phyloP scores from a whole-genome alignment of 163 green algal genomes.

The Chlamydomonas reinhardtii region DNA sequence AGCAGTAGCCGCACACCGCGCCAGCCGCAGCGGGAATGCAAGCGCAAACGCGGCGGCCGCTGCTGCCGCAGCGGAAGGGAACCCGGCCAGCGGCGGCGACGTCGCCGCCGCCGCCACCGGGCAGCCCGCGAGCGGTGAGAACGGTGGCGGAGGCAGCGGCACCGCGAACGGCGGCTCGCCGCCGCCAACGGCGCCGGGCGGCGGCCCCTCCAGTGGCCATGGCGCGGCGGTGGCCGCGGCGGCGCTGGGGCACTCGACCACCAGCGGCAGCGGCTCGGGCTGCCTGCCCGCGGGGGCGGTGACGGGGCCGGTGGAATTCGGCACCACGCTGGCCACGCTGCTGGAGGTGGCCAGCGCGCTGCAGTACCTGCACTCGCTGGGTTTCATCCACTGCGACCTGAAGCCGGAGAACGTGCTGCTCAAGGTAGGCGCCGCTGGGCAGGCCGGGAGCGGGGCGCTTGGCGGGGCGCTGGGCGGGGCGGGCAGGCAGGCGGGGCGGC shows the following conservation, averaged over 20 bases:
- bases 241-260: neutral
- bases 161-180: no score
- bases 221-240: neutral
- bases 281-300: neutral
- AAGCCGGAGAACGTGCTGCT: conserved; percentile 78
- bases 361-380: conserved; percentile 73
- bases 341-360: conserved; percentile 55
- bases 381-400: conserved; percentile 79
- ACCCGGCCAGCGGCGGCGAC: neutral
- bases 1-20: neutral
- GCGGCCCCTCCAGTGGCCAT: neutral
- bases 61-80: neutral
- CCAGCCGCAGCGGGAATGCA: conserved; percentile 11
- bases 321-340: conserved; percentile 45
- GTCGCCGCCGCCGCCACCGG: neutral
- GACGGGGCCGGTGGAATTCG: conserved; percentile 37
- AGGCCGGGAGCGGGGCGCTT: neutral
- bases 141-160: neutral
- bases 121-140: neutral
- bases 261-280: conserved; percentile 8
- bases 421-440: conserved; percentile 23
- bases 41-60: neutral
- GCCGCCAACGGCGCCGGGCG: neutral
- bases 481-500: no score
- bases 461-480: neutral